Evolutionary conservation across 345 rosid species (phyloP).

Genomic region (Eucalyptus pumila): DNA sequence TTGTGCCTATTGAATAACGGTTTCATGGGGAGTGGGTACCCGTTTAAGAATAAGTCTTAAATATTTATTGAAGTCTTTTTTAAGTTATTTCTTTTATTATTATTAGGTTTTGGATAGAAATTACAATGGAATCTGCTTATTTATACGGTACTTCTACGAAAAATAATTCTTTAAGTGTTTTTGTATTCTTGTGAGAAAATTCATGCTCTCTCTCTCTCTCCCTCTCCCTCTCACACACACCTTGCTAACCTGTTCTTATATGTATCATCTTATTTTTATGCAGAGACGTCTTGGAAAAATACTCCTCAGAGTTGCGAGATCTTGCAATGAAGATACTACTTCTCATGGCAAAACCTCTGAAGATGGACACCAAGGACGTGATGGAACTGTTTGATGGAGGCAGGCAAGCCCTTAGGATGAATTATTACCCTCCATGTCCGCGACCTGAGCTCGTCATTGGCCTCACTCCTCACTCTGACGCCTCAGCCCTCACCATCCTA

Average conservation of each 20-base stretch:
- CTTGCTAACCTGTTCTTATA: background rate
- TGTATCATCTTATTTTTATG: background rate
- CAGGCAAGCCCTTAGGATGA: background rate
- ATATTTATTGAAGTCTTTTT: background rate
- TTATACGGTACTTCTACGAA: rapidly evolving
- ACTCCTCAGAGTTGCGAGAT: background rate
- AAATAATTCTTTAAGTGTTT: too few species aligned
- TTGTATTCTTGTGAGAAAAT: background rate
- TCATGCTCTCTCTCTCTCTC: background rate
- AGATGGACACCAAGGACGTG: background rate
- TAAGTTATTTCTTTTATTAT: background rate
- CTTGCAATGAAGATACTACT: background rate
- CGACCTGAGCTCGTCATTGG: background rate
- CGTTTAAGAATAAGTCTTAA: background rate
- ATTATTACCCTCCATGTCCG: background rate
- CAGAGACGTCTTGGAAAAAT: background rate
- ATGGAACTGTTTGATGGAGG: background rate
- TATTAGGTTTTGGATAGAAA: background rate
- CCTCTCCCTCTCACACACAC: background rate
- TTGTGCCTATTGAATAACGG: background rate
- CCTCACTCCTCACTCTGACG: background rate
- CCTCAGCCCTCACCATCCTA: background rate
- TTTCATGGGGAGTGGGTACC: background rate
- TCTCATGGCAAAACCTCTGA: background rate
- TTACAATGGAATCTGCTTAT: background rate